Conservation (phyloP, 176 grass and related monocot genomes). For the maize (Zea mays) region Zm-B73-REFERENCE-NAM-5.0 NC_050099.1:166569501-166570000, state of each 20-base stretch:
- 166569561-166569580: neutral
- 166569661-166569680: slow-evolving; percentile 21
- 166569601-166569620: neutral
- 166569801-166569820: no score
- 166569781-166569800: no score
- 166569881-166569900: neutral
- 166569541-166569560: neutral
- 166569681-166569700: neutral
- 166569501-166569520: slow-evolving; percentile 25
- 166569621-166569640: slow-evolving; percentile 7
- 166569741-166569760: neutral
- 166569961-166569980: neutral
- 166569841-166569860: no score
- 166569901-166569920: neutral
- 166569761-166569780: no score
- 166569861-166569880: no score
- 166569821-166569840: no score
- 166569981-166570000: neutral
- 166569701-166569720: neutral
- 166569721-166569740: neutral
- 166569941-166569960: slow-evolving; percentile 1
- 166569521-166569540: neutral
- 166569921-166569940: slow-evolving; percentile 10
- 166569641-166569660: neutral
- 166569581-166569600: neutral